Evolutionary conservation across 768 basidiomycete genomes (phyloP), one percentile per base, ranked within the genome.

Genomic region (Trametes cingulata): DNA sequence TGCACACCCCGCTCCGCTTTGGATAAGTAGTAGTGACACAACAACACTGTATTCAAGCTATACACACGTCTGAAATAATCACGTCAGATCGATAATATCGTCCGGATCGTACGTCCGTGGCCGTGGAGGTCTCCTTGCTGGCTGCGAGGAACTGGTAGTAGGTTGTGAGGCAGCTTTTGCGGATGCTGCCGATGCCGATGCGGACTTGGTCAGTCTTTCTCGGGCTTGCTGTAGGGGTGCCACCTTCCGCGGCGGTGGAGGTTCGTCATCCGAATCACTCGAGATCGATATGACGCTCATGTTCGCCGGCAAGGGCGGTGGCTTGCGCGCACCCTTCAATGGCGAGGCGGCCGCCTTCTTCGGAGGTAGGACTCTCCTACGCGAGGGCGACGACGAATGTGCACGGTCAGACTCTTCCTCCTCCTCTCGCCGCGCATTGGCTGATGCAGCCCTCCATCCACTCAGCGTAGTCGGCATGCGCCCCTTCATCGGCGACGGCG

Each of bases 61-160:
- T 22, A 51, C 6, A 36, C 35, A 24, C 17, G 25, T 35, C 20
- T 22, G 24, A 37, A 40, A 41, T 46, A 45, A 61, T 69, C 64
- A 79, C 6, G 78, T 79, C 15, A 79, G 67, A 71, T 79, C 78
- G 29, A 79, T 80, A n/a, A 80, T 58, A 24, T 77, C 72, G 8
- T 68, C 53, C 50, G 65, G 57, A 39, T 62, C 50, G 53, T 50
- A 60, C 19, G 61, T 69, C 48, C 66, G 66, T 51, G 29, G 10
- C 10, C 24, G 53, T 20, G 35, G 47, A 17, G 39, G 17, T n/a
- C 55, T 52, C 36, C 46, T 37, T 33, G 36, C 12, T 22, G 42
- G 19, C 4, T 27, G 50, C 13, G 33, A 14, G 20, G 36, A 19
- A 8, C 17, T 36, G 7, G 49, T 13, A 25, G n/a, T 43, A 25